A percentile compares a stretch with the other conserved stretches of the same genome.
These are phyloP conservation scores for Coprinopsis marcescibilis DNA, from an alignment of 768 basidiomycete genomes.

Conservation along the genomic window DNA sequence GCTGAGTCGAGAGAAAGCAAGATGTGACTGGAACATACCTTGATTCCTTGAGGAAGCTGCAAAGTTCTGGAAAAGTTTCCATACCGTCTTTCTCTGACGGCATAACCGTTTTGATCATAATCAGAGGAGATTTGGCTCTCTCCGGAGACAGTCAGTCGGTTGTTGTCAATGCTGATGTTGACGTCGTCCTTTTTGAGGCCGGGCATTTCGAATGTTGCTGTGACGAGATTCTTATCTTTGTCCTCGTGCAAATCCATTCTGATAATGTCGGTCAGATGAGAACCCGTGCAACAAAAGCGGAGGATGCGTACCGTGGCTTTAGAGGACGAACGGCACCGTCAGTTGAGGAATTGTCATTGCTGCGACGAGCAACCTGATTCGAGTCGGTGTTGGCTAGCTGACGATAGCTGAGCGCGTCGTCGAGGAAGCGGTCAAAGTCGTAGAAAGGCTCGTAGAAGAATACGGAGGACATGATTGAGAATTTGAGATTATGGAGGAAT, in stretches of 20 bases:
- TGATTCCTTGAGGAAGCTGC: constrained; percentile 42
- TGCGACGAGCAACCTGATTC: constrained; percentile 9
- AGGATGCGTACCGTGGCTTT: constrained; percentile 18
- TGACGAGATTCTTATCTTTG: constrained; percentile 34
- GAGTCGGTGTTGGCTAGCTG: constrained; percentile 18
- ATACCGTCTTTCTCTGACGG: constrained; percentile 39
- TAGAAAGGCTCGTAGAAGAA: constrained; percentile 38
- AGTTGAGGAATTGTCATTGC: constrained; percentile 11
- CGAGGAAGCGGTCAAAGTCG: constrained; percentile 39
- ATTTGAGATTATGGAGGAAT: neutral
- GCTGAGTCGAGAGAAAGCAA: too few relatives aligned
- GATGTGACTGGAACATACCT: constrained; percentile 24
- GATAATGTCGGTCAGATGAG: neutral
- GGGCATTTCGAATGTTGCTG: constrained; percentile 49
- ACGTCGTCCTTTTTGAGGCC: too few relatives aligned
- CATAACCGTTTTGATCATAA: constrained; percentile 26
- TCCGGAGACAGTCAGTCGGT: constrained; percentile 41
- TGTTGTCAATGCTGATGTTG: constrained; percentile 40
- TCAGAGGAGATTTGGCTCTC: constrained; percentile 27
- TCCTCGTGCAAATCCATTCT: constrained; percentile 48
- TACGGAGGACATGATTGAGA: constrained; percentile 19
- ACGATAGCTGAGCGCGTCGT: constrained; percentile 24
- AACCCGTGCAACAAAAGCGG: neutral
- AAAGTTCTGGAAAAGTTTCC: constrained; percentile 46
- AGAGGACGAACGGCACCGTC: constrained; percentile 13